Conservation (phyloP, 176 grass and related monocot genomes). For the Otatea glauca region DNA sequence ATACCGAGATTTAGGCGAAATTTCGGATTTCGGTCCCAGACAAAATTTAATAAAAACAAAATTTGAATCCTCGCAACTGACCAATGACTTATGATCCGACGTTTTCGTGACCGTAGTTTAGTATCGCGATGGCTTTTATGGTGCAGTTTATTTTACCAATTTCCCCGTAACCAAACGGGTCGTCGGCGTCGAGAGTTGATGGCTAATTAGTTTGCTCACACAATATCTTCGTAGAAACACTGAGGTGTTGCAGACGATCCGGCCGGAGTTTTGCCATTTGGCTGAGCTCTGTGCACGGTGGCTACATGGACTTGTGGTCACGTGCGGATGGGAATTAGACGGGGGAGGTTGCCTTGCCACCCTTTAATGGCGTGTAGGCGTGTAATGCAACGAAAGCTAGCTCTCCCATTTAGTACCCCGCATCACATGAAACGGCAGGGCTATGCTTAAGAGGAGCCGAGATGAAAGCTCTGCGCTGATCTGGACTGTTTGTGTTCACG, state of each 20-base stretch:
- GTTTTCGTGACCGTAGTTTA: neutral
- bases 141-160: no score
- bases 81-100: neutral
- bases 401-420: neutral
- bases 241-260: neutral
- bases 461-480: neutral
- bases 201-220: no score
- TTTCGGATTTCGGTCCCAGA: no score
- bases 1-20: no score
- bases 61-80: no score
- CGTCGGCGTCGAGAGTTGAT: no score
- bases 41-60: no score
- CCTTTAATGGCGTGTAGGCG: neutral
- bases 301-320: neutral
- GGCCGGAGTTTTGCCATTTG: neutral
- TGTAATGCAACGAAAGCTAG: neutral
- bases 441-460: neutral
- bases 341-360: neutral
- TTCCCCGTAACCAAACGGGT: no score
- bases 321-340: conserved; percentile 1
- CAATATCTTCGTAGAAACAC: neutral
- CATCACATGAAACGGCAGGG: conserved; percentile 38
- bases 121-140: no score
- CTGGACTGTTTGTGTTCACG: no score
- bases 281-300: neutral